A percentile compares a stretch with the other conserved stretches of the same genome.
phyloP scores from a whole-genome alignment of 768 basidiomycete species.

The Leucogyrophana mollusca region DNA sequence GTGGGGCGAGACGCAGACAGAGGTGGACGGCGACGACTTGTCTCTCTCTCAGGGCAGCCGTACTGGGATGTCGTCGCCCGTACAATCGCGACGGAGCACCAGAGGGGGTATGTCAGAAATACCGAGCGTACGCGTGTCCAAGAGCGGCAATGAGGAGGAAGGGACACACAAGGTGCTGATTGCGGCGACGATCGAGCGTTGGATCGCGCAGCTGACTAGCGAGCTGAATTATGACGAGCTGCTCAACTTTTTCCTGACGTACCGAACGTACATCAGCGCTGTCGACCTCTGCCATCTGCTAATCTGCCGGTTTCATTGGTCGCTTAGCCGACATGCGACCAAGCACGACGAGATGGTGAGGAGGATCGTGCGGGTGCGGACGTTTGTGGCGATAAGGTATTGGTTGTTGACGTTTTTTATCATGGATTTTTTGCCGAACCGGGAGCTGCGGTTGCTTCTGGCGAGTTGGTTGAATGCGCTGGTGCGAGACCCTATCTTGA shows the following conservation, averaged over 20 bases:
- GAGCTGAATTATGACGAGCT: slow-evolving; percentile 85
- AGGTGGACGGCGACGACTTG: slow-evolving; percentile 34
- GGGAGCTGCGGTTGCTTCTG: slow-evolving; percentile 69
- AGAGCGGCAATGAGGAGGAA: slow-evolving; percentile 17
- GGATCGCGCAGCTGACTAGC: slow-evolving; percentile 89
- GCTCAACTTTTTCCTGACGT: slow-evolving; percentile 89
- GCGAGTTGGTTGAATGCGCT: slow-evolving; percentile 83
- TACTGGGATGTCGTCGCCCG: slow-evolving; percentile 38
- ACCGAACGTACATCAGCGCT: slow-evolving; percentile 79
- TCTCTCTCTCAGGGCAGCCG: slow-evolving; percentile 39
- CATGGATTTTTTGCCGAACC: slow-evolving; percentile 83
- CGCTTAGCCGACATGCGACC: slow-evolving; percentile 40
- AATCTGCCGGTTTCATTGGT: slow-evolving; percentile 89
- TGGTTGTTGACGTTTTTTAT: slow-evolving; percentile 91
- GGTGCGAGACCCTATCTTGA: slow-evolving; percentile 66
- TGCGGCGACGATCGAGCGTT: slow-evolving; percentile 89
- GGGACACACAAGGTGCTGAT: slow-evolving; percentile 54
- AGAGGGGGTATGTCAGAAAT: slow-evolving; percentile 27
- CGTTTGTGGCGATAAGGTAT: slow-evolving; percentile 86
- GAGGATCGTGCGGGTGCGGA: slow-evolving; percentile 81
- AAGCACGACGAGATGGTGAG: slow-evolving; percentile 66
- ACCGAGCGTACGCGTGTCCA: slow-evolving; percentile 23
- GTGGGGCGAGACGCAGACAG: slow-evolving; percentile 65
- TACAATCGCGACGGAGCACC: slow-evolving; percentile 36
- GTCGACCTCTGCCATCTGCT: slow-evolving; percentile 80